A percentile compares a stretch with the other conserved stretches of the same genome.
phyloP scores from a whole-genome alignment of 306 rosid species.

The Prosopis cineraria region DNA sequence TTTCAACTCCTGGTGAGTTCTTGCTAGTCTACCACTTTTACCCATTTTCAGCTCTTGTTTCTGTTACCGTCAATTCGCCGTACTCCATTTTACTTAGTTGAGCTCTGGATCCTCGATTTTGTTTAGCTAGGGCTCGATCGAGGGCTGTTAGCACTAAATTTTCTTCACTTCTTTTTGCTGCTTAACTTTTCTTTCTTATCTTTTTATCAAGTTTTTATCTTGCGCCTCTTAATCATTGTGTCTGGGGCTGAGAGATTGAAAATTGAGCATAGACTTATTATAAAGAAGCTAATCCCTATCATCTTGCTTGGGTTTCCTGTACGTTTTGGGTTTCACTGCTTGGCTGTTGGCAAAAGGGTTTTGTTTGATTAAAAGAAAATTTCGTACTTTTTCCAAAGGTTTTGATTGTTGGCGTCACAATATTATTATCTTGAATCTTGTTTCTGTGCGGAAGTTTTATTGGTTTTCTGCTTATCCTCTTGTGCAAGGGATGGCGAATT shows the following conservation, averaged over 20 bases:
- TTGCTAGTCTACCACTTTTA: constrained; percentile 25
- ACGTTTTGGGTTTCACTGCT: constrained; percentile 22
- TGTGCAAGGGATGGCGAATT: constrained; percentile 43
- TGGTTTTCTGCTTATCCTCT: constrained; percentile 29
- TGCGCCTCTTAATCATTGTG: constrained; percentile 9
- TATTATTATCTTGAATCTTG: constrained; percentile 23
- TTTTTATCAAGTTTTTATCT: constrained; percentile 20
- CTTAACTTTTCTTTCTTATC: constrained; percentile 2
- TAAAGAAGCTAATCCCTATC: constrained; percentile 22
- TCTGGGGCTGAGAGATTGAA: constrained; percentile 19
- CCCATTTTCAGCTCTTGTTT: not conserved
- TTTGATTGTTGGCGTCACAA: constrained; percentile 34
- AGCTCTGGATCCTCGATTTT: constrained; percentile 62
- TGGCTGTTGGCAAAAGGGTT: constrained; percentile 27
- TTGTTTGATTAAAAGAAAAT: constrained; percentile 35
- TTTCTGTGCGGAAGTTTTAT: constrained; percentile 22
- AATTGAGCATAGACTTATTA: constrained; percentile 36
- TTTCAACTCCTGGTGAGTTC: constrained; percentile 47
- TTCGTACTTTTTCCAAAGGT: constrained; percentile 6
- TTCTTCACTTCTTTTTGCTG: constrained; percentile 26
- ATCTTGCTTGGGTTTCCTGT: constrained; percentile 18
- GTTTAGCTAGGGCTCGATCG: constrained; percentile 52
- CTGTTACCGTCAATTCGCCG: not conserved
- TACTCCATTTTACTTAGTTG: constrained; percentile 16
- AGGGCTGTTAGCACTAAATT: constrained; percentile 21